Evolutionary conservation across 768 basidiomycete genomes (phyloP), one percentile per base, ranked within the genome.

Genomic region (Pisolithus tinctorius): DNA sequence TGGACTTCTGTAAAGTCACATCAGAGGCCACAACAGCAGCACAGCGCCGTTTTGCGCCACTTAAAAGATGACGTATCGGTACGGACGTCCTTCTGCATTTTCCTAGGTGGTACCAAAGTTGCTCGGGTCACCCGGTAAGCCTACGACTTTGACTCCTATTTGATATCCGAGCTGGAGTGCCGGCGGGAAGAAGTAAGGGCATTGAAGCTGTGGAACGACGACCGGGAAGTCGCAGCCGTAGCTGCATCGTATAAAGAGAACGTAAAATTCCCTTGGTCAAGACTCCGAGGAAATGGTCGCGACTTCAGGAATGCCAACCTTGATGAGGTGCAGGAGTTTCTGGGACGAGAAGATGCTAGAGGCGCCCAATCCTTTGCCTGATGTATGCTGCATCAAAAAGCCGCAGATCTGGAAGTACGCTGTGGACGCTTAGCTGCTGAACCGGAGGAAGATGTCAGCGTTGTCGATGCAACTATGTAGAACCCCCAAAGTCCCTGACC

Each of bases 381-480:
- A 2, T 13, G n/a, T 20, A 10, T 20, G 23, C 13, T 37, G 37
- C 31, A 36, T 47, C 31, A 47, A 36, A 16, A 47, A 47, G 25
- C 46, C 46, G 20, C 46, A 47, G 46, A 47, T 34, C 46, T 31
- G 16, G 46, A 34, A 26, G 46, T 47, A 47, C 46, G 30, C 46
- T 7, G n/a, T 14, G 26, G 45, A 46, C 1, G 45, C 27, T 20
- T 40, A 13, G 39, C 39, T 40, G 45, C 45, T 20, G 14, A 27
- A 16, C 45, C 30, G 27, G 27, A 25, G 14, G 20, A 46, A 27
- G 45, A 46, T 8, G 45, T 9, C 31, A 4, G 14, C 27, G 20
- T 29, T 46, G 9, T 14, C 9, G 20, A 44, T 10, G 43, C 16
- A 13, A 20, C 6, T 27, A 45, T 4, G 8, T 11, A 10, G 30